Evolutionary conservation across 2,329 filamentous ascomycete genomes (phyloP), one percentile per base, ranked within the genome.

Genomic region (Leptographium flavum): DNA sequence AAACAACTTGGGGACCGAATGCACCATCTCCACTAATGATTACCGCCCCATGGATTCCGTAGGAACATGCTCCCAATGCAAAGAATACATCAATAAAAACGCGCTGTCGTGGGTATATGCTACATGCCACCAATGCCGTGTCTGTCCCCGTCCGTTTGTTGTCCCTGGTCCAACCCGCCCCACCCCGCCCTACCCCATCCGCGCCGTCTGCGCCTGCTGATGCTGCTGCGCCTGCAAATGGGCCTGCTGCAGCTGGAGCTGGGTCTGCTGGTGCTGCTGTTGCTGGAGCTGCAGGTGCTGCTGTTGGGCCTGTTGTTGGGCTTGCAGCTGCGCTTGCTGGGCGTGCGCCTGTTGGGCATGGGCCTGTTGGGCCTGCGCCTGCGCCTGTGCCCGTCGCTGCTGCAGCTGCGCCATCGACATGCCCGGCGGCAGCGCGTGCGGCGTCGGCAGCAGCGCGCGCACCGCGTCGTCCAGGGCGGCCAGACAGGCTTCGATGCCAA

Each of bases 391-490:
- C 28, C 42, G 42, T 15, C 47, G 48, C 31, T 50, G 49, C 45
- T 48, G 46, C 46, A 50, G 35, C 43, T 50, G 50, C 5, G 47
- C 43, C 43, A 39, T 27, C 10, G 44, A 39, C 45, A 45, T 31
- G 17, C 27, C 27, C 3, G 27, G 10, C 17, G 39, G 39, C 39
- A 41, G 28, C 8, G 21, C 28, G 1, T 46, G 46, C 17, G 49
- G 45, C 32, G 45, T 44, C 19, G 50, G 49, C 41, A 50, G 54
- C 33, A 67, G 45, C 4, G 59, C 54, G 36, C 66, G 60, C 25
- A 76, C 53, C 14, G 62, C 63, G 17, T 68, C 66, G 54, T 76
- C 70, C 9, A 73, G 59, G 17, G 64, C 63, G 39, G 58, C 57
- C 23, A 78, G 59, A 51, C 76, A 53, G 6, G 53, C 58, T 45